Conservation (phyloP, 164 flowering plant species). For the Umbilicus rupestris region DNA sequence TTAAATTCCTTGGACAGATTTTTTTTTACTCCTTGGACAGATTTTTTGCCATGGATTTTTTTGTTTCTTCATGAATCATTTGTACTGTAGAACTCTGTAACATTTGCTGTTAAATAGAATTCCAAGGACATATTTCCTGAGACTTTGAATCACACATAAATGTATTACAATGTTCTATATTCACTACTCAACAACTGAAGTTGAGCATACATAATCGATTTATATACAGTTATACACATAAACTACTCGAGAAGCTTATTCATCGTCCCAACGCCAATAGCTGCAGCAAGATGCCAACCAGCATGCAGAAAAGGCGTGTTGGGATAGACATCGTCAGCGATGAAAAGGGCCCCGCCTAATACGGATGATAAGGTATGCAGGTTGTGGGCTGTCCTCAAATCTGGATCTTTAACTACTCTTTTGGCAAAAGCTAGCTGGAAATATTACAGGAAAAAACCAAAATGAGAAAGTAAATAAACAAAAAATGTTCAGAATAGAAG, state of each 20-base stretch:
- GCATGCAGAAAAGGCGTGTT: slow-evolving; percentile 82
- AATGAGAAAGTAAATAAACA: too few species aligned
- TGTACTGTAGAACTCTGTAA: too few species aligned
- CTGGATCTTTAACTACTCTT: slow-evolving; percentile 70
- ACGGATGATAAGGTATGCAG: slow-evolving; percentile 77
- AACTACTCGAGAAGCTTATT: slow-evolving; percentile 80
- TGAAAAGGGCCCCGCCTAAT: slow-evolving; percentile 71
- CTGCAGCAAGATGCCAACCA: slow-evolving; percentile 98
- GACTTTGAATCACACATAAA: too few species aligned
- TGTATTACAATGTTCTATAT: background rate
- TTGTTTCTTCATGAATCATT: too few species aligned
- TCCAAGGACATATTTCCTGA: too few species aligned
- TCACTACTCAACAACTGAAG: background rate
- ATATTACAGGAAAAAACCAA: background rate
- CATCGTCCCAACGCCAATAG: slow-evolving; percentile 80
- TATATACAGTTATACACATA: background rate
- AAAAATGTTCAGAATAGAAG: too few species aligned
- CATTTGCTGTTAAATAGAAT: too few species aligned
- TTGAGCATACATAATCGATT: background rate
- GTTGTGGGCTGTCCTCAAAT: slow-evolving; percentile 60
- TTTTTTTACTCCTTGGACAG: too few species aligned
- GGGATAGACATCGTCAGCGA: slow-evolving; percentile 84
- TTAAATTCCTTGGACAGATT: too few species aligned
- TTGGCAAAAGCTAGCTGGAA: slow-evolving; percentile 78
- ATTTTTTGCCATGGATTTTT: too few species aligned